Base-by-base conservation (phyloP, 371 early-diverging fungal species). In the Mucor velutinosus region DNA sequence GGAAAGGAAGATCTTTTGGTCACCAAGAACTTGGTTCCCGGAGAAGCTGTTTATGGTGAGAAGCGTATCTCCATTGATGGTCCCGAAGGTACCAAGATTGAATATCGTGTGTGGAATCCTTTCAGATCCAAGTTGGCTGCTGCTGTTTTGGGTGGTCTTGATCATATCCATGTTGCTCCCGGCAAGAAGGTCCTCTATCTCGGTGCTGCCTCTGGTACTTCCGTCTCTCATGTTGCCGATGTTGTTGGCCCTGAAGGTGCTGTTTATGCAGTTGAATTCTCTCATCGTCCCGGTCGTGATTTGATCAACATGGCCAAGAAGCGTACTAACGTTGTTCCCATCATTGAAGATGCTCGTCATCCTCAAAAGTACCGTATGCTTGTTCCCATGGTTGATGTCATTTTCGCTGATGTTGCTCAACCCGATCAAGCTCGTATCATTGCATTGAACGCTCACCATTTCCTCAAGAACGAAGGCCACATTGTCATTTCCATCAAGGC, bases 351-450 rank as follows among this genome's bases (percentile, higher is more conserved):
- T 87, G 99, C 99, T 53, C 96, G 99, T 79, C 96, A 98, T 81
- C 99, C 99, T 64, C 94, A 97, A 86, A 99, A 98, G 86, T 99
- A 99, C 89, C 96, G 99, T 87, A 99, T 99, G 99, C 89, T 99
- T 59, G 97, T 99, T 56, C 95, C 96, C 51, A 99, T 99, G 96
- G 99, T 99, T 37, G 99, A 99, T 88, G 95, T 95, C 32, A 94
- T 99, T 69, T 99, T 99, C 85, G 99, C 99, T 55, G 99, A 99
- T 90, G 99, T 99, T 74, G 99, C 99, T 35, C 99, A 99, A 83
- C 99, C 99, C 62, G 99, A 99, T 85, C 99, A 99, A 89, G 98
- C 99, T 4, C 95, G 99, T 91, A 99, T 99, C 80, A 94, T 99
- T 76, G 93, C 98, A 62, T 87, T 99, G 76, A 99, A 99, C 86